phyloP scores from a whole-genome alignment of 768 basidiomycete genomes.

The Boletus speciosus region DNA sequence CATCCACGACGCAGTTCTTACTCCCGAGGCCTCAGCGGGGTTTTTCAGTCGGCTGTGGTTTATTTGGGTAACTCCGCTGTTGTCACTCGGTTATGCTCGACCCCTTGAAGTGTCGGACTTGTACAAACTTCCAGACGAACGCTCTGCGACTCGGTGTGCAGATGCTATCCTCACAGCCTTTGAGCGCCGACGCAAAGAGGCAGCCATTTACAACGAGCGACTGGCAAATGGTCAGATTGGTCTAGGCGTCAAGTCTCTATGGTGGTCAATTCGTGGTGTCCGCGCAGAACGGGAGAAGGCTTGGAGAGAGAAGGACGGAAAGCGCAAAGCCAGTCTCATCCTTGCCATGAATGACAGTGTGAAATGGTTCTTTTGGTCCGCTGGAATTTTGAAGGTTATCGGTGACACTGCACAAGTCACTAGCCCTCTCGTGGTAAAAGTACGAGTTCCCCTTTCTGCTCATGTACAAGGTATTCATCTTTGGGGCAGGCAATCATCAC shows the following conservation, averaged over 20 bases:
- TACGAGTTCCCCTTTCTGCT: slow-evolving; percentile 24
- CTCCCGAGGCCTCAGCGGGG: slow-evolving; percentile 65
- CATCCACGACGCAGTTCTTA: slow-evolving; percentile 55
- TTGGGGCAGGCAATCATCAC: slow-evolving; percentile 57
- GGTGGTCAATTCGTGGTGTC: slow-evolving; percentile 56
- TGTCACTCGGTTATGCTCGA: slow-evolving; percentile 72
- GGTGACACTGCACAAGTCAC: slow-evolving; percentile 71
- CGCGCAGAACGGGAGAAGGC: slow-evolving; percentile 52
- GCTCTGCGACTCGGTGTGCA: slow-evolving; percentile 58
- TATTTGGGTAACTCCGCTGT: slow-evolving; percentile 69
- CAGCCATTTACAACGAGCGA: slow-evolving; percentile 66
- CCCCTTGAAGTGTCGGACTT: slow-evolving; percentile 80
- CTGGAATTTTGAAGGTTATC: slow-evolving; percentile 54
- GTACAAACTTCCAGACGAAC: slow-evolving; percentile 68
- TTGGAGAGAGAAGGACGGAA: slow-evolving; percentile 65
- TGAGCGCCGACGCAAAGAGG: slow-evolving; percentile 50
- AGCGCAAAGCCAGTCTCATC: slow-evolving; percentile 56
- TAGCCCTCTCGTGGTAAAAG: slow-evolving; percentile 77
- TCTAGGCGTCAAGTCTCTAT: slow-evolving; percentile 49
- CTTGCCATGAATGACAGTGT: slow-evolving; percentile 76
- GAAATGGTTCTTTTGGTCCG: slow-evolving; percentile 76
- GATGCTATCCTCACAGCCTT: slow-evolving; percentile 63
- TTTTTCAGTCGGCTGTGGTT: slow-evolving; percentile 63
- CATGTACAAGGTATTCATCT: background rate
- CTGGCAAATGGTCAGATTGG: slow-evolving; percentile 62